A percentile compares a stretch with the other conserved stretches of the same genome.
Evolutionary conservation across 2,329 filamentous ascomycete genomes (phyloP).

Genomic region (Cyclaneusma minus): DNA sequence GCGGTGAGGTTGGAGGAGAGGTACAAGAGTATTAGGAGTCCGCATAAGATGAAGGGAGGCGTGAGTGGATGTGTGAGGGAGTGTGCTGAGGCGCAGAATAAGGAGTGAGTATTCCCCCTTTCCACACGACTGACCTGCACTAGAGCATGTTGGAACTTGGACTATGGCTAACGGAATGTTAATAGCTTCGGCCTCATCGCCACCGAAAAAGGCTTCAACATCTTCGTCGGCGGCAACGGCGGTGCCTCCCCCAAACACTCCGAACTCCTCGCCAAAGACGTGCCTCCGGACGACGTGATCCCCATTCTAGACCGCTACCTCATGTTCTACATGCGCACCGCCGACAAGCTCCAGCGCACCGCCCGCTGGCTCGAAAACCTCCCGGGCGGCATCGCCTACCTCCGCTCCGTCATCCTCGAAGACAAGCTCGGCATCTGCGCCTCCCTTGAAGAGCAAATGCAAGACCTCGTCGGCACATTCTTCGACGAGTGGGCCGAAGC

Average conservation of each 20-base stretch:
- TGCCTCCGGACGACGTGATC: conserved; percentile 67
- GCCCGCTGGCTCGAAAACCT: conserved; percentile 77
- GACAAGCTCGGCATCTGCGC: conserved; percentile 78
- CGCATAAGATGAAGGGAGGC: conserved; percentile 84
- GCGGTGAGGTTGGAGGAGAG: conserved; percentile 75
- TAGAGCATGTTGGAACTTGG: conserved; percentile 1
- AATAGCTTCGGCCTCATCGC: conserved; percentile 73
- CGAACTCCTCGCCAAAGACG: conserved; percentile 74
- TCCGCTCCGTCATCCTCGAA: conserved; percentile 67
- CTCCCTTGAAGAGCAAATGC: conserved; percentile 77
- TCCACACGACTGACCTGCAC: not conserved
- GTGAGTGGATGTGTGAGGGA: conserved; percentile 86
- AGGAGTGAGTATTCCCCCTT: conserved; percentile 44
- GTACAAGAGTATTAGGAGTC: conserved; percentile 79
- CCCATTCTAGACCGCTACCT: conserved; percentile 78
- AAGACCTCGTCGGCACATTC: conserved; percentile 65
- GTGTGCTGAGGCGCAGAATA: conserved; percentile 83
- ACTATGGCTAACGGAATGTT: too few species aligned
- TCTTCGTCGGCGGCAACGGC: conserved; percentile 81
- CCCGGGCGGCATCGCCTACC: conserved; percentile 70
- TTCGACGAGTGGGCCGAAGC: conserved; percentile 90
- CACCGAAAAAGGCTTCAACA: conserved; percentile 85
- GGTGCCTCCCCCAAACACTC: conserved; percentile 73
- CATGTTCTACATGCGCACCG: conserved; percentile 87
- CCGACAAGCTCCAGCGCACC: conserved; percentile 78